Evolutionary conservation across 495 filamentous ascomycete species (phyloP).

Genomic region (Hypomontagnella submonticulosa): DNA sequence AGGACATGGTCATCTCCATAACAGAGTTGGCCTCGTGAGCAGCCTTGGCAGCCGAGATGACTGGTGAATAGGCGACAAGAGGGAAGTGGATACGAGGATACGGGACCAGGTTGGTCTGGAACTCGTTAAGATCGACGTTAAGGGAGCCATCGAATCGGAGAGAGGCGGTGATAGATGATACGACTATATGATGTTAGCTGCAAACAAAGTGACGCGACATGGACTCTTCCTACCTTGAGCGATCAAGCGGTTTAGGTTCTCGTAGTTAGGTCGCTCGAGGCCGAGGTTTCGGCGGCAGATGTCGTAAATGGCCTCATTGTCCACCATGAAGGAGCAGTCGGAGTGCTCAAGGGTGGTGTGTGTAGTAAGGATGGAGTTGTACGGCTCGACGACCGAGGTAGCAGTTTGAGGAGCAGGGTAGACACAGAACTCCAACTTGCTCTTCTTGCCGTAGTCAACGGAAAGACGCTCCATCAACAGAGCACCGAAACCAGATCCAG

Average conservation of each 20-base stretch:
- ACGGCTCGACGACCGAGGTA: conserved; percentile 97
- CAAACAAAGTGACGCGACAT: neutral
- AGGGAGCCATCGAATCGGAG: conserved; percentile 98
- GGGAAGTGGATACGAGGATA: conserved; percentile 99
- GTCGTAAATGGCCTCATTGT: conserved; percentile 99
- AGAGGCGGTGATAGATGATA: conserved; percentile 98
- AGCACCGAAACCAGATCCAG: conserved; percentile 97
- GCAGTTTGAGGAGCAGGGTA: conserved; percentile 97
- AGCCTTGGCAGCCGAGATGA: conserved; percentile 92
- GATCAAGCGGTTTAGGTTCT: conserved; percentile 98
- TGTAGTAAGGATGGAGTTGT: conserved; percentile 98
- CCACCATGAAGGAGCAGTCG: conserved; percentile 99
- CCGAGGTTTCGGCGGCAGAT: conserved; percentile 98
- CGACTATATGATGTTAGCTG: conserved; percentile 67
- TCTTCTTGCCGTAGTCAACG: conserved; percentile 99
- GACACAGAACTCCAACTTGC: conserved; percentile 98
- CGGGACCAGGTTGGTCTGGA: conserved; percentile 99
- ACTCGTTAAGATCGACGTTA: conserved; percentile 99
- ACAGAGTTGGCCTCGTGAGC: conserved; percentile 95
- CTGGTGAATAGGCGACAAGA: conserved; percentile 93
- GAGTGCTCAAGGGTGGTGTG: conserved; percentile 99
- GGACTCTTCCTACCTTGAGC: conserved; percentile 75
- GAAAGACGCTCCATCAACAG: conserved; percentile 98
- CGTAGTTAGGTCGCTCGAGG: conserved; percentile 95
- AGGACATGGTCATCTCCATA: conserved; percentile 87